Evolutionary conservation across 768 basidiomycete species (phyloP), one percentile per base, ranked within the genome.

Genomic region (Suillus spraguei): DNA sequence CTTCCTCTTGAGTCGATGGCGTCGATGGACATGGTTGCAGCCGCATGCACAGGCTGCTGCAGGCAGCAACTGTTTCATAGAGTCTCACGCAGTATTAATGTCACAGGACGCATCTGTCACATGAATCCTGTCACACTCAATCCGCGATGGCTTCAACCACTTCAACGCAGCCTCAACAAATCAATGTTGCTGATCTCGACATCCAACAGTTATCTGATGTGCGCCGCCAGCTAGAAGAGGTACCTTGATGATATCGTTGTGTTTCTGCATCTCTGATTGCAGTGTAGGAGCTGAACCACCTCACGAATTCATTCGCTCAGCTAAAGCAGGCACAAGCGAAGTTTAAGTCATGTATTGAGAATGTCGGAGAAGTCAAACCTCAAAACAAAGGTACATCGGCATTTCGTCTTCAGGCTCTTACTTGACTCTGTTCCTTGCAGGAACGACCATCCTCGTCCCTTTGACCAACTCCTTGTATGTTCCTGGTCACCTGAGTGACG

Each of bases 401-500:
- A 9, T 49, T 63, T 24, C 36, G 24, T 22, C 49, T 28, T 38
- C 28, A 24, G 4, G 35, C 36, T 24, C n/a, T 39, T 33, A 36
- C 35, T 44, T 39, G 24, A 61, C n/a, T 20, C 20, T 11, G n/a
- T 20, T 24, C 8, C 8, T 46, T 56, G 14, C 68, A 98, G 97
- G 83, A 67, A 96, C 94, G 81, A 87, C 89, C 24, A 86, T 97
- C 65, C 82, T 99, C 16, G 93, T 99, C 11, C 97, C 97, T 7
- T 76, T 99, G 61, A 98, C 95, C 17, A 94, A 92, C 74, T 98
- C 96, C 1, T 84, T 99, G 2, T 99, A 98, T 72, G 91, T 99
- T 32, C 95, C 97, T 2, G 97, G 96, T 22, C 94, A 89, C 77
- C 82, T 99, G 54, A 82, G 81, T 47, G 91, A 97, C 71, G 76